Conservation (phyloP, 2,329 filamentous ascomycete genomes). For the Fusarium staphyleae region DNA sequence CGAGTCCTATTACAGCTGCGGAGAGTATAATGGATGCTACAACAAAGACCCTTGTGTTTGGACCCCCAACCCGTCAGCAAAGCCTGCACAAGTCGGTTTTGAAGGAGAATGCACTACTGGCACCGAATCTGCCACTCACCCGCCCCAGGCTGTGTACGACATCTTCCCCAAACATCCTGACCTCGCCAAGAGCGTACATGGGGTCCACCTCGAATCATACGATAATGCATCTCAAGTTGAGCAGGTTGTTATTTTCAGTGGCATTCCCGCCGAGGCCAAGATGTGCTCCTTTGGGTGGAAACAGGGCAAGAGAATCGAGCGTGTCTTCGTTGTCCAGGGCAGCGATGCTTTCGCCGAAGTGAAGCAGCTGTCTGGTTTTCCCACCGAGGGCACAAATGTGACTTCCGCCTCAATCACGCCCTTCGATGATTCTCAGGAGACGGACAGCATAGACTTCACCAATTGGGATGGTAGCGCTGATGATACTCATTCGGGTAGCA, state of each 20-base stretch:
- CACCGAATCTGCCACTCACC: background rate
- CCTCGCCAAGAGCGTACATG: slow-evolving; percentile 13
- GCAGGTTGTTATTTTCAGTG: slow-evolving; percentile 45
- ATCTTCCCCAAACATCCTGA: slow-evolving; percentile 30
- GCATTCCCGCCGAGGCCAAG: slow-evolving; percentile 41
- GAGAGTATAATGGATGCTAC: no score
- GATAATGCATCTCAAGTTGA: slow-evolving; percentile 37
- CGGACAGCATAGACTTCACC: slow-evolving; percentile 41
- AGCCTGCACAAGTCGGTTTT: background rate
- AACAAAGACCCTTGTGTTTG: background rate
- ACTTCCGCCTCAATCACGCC: slow-evolving; percentile 35
- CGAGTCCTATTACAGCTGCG: no score
- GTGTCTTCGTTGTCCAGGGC: slow-evolving; percentile 47
- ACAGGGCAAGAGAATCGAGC: slow-evolving; percentile 48
- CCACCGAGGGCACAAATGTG: slow-evolving; percentile 21
- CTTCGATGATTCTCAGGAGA: slow-evolving; percentile 27
- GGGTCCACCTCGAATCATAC: slow-evolving; percentile 37
- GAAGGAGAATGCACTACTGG: background rate
- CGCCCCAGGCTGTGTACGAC: slow-evolving; percentile 11
- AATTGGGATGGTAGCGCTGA: slow-evolving; percentile 37
- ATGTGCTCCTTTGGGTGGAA: slow-evolving; percentile 42
- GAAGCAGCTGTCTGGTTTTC: slow-evolving; percentile 39
- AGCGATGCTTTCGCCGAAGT: slow-evolving; percentile 34
- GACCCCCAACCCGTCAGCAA: background rate
- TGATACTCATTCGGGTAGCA: slow-evolving; percentile 29